Percentiles rank a stretch among this genome's conserved stretches.
Conservation (phyloP, 1,284 basidiomycete species). For the Sporisorium reilianum region DNA sequence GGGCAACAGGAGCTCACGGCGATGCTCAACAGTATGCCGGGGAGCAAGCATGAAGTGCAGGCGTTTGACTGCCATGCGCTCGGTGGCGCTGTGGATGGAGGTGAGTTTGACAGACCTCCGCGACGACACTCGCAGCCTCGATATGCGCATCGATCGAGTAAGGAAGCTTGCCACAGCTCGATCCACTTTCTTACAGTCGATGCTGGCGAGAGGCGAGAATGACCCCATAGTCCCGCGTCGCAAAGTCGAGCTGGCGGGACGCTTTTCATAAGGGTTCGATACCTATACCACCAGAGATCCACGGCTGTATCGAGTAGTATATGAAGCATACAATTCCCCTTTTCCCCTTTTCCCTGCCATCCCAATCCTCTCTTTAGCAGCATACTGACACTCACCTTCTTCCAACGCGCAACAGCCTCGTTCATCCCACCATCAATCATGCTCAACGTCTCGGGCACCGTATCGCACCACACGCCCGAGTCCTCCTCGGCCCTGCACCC, state of each 20-base stretch:
- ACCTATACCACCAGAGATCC: constrained; percentile 24
- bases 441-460: constrained; percentile 60
- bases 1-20: constrained; percentile 57
- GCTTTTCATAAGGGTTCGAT: constrained; percentile 57
- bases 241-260: constrained; percentile 12
- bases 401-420: constrained; percentile 19
- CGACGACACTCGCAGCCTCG: constrained; percentile 12
- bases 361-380: not conserved
- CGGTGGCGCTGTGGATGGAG: constrained; percentile 53
- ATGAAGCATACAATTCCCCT: constrained; percentile 50
- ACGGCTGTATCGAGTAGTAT: constrained; percentile 59
- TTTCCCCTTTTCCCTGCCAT: not conserved
- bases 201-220: constrained; percentile 17
- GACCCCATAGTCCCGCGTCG: constrained; percentile 9
- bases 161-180: not conserved
- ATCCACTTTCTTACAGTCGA: constrained; percentile 4
- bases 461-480: constrained; percentile 65
- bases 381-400: constrained; percentile 15
- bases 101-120: too few species aligned
- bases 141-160: constrained; percentile 8
- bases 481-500: constrained; percentile 43
- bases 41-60: constrained; percentile 66
- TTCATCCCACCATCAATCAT: constrained; percentile 56
- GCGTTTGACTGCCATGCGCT: constrained; percentile 65
- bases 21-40: constrained; percentile 64